Evolutionary conservation across 202 grass and related monocot genomes (phyloP), one percentile per base, ranked within the genome.

Genomic region (Saccharum hybrid): DNA sequence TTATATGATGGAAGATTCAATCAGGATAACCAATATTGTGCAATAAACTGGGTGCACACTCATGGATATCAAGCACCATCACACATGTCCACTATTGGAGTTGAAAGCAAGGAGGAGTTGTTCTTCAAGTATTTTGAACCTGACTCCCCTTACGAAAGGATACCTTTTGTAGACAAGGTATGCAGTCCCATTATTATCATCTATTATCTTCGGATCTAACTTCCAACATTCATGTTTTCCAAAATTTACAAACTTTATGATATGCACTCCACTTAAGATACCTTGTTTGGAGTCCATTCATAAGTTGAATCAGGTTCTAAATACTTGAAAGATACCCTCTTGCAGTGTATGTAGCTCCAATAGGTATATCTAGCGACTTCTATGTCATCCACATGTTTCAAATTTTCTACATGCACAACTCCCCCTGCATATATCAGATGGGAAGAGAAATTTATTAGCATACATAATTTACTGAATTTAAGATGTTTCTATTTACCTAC

Each of bases 141-240:
- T 54, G 56, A 43, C 65, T 81, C 89, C 15, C 91, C 91, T 71
- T 86, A 90, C 15, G 82, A 75, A 77, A 94, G 91, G 70, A 11
- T 85, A 66, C 85, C 94, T 19, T 78, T 97, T 30, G 37, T 63
- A 36, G 80, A 88, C 83, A 92, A 97, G 89, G 91, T 97, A 88
- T 82, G 87, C 82, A 16, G 0, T 51, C 13, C 7, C 4, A 61
- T 26, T 10, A 67, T 22, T 62, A 49, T 2, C n/a, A 31, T 71
- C 7, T 10, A 67, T 22, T 62, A 49, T 2, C n/a, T 41, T 71
- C 7, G 4, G 51, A 40, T 19, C 22, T 8, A n/a, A 12, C 10
- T 13, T 66, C 2, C 16, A 6, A 14, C 11, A 2, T 60, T 71
- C 3, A 5, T 43, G 1, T 60, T 38, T 28, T 19, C 28, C 1